Conservation (phyloP, 1,284 basidiomycete genomes). For the Cryptococcus depauperatus region DNA sequence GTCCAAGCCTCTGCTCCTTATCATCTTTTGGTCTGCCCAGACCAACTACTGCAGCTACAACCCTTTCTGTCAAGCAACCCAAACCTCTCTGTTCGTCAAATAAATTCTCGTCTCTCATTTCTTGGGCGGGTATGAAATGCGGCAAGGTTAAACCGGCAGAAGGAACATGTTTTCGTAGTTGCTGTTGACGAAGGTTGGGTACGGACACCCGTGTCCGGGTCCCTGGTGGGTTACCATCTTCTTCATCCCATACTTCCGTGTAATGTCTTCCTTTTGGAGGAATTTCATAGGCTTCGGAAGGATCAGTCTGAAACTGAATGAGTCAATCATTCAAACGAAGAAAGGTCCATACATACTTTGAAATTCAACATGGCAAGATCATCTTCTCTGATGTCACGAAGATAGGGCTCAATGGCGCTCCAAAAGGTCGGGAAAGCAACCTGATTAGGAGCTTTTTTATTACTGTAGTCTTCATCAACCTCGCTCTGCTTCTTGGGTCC, state of each 20-base stretch:
- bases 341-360: slow-evolving; percentile 48
- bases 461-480: slow-evolving; percentile 78
- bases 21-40: slow-evolving; percentile 51
- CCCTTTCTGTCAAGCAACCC: slow-evolving; percentile 42
- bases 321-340: not conserved
- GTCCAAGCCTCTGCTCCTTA: slow-evolving; percentile 41
- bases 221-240: slow-evolving; percentile 54
- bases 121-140: slow-evolving; percentile 28
- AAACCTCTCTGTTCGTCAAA: slow-evolving; percentile 37
- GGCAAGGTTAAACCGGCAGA: slow-evolving; percentile 8
- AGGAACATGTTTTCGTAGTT: not conserved
- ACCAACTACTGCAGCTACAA: slow-evolving; percentile 63
- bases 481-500: slow-evolving; percentile 72
- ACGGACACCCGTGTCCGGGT: slow-evolving; percentile 31
- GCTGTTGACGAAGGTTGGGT: slow-evolving; percentile 26
- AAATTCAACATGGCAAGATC: slow-evolving; percentile 82
- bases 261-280: slow-evolving; percentile 85
- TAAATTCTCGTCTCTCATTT: slow-evolving; percentile 37
- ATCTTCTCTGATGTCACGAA: slow-evolving; percentile 77
- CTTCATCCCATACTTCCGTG: slow-evolving; percentile 81
- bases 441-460: slow-evolving; percentile 59
- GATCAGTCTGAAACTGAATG: slow-evolving; percentile 51
- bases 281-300: slow-evolving; percentile 74
- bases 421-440: slow-evolving; percentile 60
- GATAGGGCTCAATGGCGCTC: slow-evolving; percentile 72